These are phyloP conservation scores for Eucalyptus tenuipes DNA, from an alignment of 345 rosid genomes.

Conservation along the genomic window DNA sequence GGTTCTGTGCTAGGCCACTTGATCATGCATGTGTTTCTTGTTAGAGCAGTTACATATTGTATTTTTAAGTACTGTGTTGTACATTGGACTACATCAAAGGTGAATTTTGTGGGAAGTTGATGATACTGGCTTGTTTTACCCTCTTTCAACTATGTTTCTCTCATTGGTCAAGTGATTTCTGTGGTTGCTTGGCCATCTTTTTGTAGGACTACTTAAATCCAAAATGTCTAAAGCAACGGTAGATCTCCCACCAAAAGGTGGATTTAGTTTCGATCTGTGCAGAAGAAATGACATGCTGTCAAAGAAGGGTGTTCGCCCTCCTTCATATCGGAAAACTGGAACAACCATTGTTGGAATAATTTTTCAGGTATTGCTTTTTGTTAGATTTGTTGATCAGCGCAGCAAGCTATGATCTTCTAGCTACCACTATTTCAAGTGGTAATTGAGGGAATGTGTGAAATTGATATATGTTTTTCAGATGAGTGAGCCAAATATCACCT, in stretches of 20 bases:
- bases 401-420: not conserved
- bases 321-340: slow-evolving; percentile 72
- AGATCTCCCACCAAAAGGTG: slow-evolving; percentile 54
- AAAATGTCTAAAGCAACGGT: slow-evolving; percentile 36
- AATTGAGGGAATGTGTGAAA: not conserved
- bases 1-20: not conserved
- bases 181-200: not conserved
- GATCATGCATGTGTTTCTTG: not conserved
- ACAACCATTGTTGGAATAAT: slow-evolving; percentile 90
- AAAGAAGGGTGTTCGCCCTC: slow-evolving; percentile 48
- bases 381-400: not conserved
- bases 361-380: slow-evolving; percentile 30
- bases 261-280: slow-evolving; percentile 85
- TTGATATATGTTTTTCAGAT: not conserved
- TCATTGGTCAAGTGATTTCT: not conserved
- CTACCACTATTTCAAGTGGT: not conserved
- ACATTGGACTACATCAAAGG: not conserved
- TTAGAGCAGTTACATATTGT: not conserved
- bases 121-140: not conserved
- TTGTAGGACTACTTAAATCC: not conserved
- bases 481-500: not conserved
- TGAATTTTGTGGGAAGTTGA: not conserved
- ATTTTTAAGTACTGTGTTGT: not conserved
- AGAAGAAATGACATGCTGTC: slow-evolving; percentile 65
- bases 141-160: not conserved